Percentiles rank a stretch among this genome's conserved stretches.
Conservation (phyloP, 805 yeast species). For the Ogataea naganishii region DNA sequence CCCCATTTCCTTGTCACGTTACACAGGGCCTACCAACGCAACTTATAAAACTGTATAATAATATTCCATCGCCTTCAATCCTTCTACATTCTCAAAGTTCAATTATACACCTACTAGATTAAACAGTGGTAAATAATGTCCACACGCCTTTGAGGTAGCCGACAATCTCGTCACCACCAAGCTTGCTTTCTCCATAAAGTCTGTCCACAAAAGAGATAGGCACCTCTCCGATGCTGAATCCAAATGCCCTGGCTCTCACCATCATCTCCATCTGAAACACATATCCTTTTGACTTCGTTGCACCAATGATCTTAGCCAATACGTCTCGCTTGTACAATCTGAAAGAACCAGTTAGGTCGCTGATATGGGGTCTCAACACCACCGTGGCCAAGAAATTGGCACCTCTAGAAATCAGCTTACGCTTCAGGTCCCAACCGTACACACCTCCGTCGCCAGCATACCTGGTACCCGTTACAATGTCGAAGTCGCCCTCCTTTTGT, state of each 20-base stretch:
- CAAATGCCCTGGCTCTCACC: constrained; percentile 71
- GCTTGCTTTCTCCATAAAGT: constrained; percentile 68
- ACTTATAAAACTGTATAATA: no score
- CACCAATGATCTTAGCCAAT: constrained; percentile 55
- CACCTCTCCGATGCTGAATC: constrained; percentile 68
- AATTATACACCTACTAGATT: no score
- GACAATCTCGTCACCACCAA: constrained; percentile 75
- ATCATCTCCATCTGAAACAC: constrained; percentile 88
- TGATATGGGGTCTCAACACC: constrained; percentile 60
- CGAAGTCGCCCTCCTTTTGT: constrained; percentile 43
- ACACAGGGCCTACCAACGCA: no score
- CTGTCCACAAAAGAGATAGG: constrained; percentile 76
- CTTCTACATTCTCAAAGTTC: no score
- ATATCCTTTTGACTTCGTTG: constrained; percentile 67
- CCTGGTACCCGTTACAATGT: constrained; percentile 49
- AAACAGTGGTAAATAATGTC: constrained; percentile 57
- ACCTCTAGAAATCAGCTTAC: constrained; percentile 70
- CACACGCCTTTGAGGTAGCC: constrained; percentile 73
- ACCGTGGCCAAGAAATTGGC: constrained; percentile 73
- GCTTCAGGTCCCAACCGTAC: constrained; percentile 76
- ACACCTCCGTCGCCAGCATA: constrained; percentile 80
- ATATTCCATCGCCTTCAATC: no score
- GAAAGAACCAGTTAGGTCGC: constrained; percentile 72
- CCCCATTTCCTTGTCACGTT: no score
- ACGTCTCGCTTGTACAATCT: constrained; percentile 67